Percentiles rank a stretch among this genome's conserved stretches.
phyloP scores from a whole-genome alignment of 345 rosid genomes.

The Populus deltoides region DNA sequence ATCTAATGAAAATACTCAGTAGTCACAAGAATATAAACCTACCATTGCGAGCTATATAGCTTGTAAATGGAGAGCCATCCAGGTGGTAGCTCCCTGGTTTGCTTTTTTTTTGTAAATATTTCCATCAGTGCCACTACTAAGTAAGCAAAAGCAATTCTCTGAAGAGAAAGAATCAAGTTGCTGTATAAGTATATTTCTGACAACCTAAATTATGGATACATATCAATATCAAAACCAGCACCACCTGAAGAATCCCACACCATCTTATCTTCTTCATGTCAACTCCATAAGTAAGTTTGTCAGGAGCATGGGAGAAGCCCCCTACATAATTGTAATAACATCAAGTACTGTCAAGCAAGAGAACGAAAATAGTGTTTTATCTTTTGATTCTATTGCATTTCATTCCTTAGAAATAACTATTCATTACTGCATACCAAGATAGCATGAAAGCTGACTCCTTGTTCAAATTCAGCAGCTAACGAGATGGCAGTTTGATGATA shows the following conservation, averaged over 20 bases:
- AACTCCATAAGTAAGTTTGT: conserved; percentile 66
- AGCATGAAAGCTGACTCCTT: no score
- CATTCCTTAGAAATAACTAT: no score
- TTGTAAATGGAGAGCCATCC: conserved; percentile 50
- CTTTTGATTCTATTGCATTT: no score
- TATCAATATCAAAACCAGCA: not conserved
- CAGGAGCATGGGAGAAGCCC: conserved; percentile 90
- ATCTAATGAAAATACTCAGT: not conserved
- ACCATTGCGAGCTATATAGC: conserved; percentile 71
- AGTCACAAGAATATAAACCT: conserved; percentile 6
- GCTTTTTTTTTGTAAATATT: conserved; percentile 46
- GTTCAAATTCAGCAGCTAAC: no score
- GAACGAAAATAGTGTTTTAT: not conserved
- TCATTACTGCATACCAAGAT: no score
- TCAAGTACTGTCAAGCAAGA: conserved; percentile 5
- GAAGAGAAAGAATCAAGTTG: conserved; percentile 7
- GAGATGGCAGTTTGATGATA: no score
- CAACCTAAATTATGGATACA: not conserved
- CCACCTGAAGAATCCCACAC: conserved; percentile 94
- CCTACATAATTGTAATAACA: conserved; percentile 39
- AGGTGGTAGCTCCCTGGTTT: conserved; percentile 28
- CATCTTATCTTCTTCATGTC: conserved; percentile 70
- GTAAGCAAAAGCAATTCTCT: conserved; percentile 93
- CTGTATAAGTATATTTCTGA: not conserved
- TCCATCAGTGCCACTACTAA: conserved; percentile 62